Evolutionary conservation across 129 eudicot genomes (phyloP).

Genomic region (Tagetes patula): DNA sequence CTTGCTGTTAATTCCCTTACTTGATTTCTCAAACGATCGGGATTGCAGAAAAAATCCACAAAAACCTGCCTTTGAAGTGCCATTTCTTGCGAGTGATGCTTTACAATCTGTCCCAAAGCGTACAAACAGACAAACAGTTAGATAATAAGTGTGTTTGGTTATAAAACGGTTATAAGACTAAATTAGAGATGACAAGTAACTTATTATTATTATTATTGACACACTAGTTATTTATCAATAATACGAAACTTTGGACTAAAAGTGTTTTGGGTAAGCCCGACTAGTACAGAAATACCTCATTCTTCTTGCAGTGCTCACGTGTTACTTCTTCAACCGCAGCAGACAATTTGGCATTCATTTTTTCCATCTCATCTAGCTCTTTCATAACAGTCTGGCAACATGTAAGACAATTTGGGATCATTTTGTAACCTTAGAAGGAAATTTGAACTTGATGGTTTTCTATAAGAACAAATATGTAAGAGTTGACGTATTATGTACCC

Average conservation of each 20-base stretch:
- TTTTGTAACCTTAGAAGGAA: background rate
- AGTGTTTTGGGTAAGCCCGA: background rate
- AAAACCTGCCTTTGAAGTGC: conserved; percentile 86
- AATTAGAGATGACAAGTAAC: background rate
- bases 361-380: conserved; percentile 88
- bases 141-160: background rate
- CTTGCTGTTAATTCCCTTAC: conserved; percentile 79
- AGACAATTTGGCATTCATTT: conserved; percentile 73
- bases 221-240: background rate
- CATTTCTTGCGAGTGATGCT: conserved; percentile 91
- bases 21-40: conserved; percentile 82
- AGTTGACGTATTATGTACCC: conserved; percentile 45
- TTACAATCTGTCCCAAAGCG: conserved; percentile 54
- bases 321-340: conserved; percentile 94
- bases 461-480: background rate
- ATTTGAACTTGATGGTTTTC: background rate
- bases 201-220: background rate
- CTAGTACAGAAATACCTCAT: conserved; percentile 53
- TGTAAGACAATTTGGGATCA: background rate
- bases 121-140: background rate
- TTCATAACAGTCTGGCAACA: conserved; percentile 63
- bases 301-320: conserved; percentile 87
- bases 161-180: background rate
- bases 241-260: background rate
- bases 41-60: conserved; percentile 91